Percentiles rank a stretch among this genome's conserved stretches.
These are phyloP conservation scores for Agmasoma carcini DNA, from an alignment of 371 early-diverging fungal genomes.

Conservation along the genomic window DNA sequence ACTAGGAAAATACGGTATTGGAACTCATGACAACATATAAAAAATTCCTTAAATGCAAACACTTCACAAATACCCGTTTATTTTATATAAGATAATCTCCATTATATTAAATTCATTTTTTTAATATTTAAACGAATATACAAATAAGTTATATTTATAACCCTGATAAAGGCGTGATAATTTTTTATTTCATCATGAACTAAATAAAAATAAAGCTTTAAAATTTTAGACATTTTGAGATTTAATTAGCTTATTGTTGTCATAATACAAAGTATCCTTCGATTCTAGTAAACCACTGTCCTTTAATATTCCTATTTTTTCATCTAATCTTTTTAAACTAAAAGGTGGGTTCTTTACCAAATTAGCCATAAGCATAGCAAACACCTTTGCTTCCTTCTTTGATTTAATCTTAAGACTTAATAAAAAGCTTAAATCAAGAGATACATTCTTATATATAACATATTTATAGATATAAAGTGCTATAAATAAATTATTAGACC, in stretches of 20 bases:
- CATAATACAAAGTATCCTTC: constrained; percentile 15
- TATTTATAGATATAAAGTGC: constrained; percentile 48
- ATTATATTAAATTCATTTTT: no score
- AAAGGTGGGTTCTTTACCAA: constrained; percentile 42
- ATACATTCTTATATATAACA: constrained; percentile 26
- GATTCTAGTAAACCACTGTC: constrained; percentile 7
- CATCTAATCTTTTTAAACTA: constrained; percentile 26
- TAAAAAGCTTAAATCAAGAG: constrained; percentile 45
- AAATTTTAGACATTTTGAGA: no score
- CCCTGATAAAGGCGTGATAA: no score
- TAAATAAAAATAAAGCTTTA: no score
- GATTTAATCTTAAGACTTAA: constrained; percentile 14
- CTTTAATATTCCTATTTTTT: constrained; percentile 16
- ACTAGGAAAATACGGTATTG: no score
- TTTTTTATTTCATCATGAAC: no score
- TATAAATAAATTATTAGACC: constrained; percentile 24
- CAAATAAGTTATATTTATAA: no score
- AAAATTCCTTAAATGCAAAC: no score
- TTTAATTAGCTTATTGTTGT: constrained; percentile 15
- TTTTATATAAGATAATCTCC: no score
- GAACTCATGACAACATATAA: no score
- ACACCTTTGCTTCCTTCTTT: constrained; percentile 44
- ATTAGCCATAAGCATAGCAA: constrained; percentile 41
- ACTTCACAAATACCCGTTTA: no score
- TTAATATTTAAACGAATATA: no score